phyloP scores from a whole-genome alignment of 2,329 filamentous ascomycete genomes.

The Neofusicoccum parvum region DNA sequence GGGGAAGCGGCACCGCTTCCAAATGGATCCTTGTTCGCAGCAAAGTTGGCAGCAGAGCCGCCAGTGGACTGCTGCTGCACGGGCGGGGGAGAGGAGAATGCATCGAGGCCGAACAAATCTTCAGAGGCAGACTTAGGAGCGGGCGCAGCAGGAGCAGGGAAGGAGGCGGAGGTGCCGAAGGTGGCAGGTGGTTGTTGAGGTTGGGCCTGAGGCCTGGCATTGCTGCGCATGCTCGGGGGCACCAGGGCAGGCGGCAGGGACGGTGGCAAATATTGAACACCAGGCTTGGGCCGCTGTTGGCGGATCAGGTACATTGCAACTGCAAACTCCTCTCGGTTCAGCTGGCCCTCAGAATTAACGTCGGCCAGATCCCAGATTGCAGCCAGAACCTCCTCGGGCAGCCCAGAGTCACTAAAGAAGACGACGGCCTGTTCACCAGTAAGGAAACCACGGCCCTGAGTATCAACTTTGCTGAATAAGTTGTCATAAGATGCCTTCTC shows the following conservation, averaged over 20 bases:
- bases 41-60: constrained; percentile 57
- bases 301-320: constrained; percentile 97
- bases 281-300: constrained; percentile 73
- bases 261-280: constrained; percentile 69
- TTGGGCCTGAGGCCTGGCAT: constrained; percentile 51
- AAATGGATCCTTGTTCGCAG: constrained; percentile 64
- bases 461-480: constrained; percentile 84
- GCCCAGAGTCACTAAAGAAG: constrained; percentile 89
- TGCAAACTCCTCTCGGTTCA: constrained; percentile 89
- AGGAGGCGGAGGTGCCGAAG: constrained; percentile 52
- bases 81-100: constrained; percentile 56
- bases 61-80: constrained; percentile 71
- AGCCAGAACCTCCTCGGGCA: constrained; percentile 85
- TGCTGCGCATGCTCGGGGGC: constrained; percentile 79
- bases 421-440: constrained; percentile 92
- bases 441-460: constrained; percentile 76
- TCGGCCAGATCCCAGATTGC: constrained; percentile 98
- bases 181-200: constrained; percentile 29
- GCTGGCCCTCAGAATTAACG: constrained; percentile 83
- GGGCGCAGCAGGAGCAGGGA: constrained; percentile 47
- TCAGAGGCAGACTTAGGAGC: constrained; percentile 79
- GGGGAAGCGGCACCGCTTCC: constrained; percentile 54
- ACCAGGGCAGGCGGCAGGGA: constrained; percentile 79
- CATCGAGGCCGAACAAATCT: constrained; percentile 90
- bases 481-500: constrained; percentile 89